Evolutionary conservation across 2,329 filamentous ascomycete genomes (phyloP).

Genomic region (Penicillium sp.): DNA sequence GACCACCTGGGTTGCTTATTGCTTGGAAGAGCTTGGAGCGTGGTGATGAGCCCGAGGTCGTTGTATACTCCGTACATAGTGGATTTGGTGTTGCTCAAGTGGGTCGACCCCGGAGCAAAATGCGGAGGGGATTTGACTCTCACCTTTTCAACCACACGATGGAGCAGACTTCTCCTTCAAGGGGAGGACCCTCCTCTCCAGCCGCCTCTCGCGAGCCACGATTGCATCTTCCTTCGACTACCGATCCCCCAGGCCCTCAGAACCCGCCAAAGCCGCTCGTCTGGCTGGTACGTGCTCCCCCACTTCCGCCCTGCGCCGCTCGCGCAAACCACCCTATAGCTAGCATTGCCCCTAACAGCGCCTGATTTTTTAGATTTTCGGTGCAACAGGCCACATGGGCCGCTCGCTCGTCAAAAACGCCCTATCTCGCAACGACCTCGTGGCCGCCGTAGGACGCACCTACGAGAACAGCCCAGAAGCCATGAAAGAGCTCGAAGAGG

Average conservation of each 20-base stretch:
- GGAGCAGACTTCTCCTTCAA: conserved; percentile 31
- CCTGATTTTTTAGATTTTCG: conserved; percentile 66
- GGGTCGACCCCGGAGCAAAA: conserved; percentile 19
- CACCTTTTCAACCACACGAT: conserved; percentile 14
- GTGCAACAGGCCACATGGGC: conserved; percentile 95
- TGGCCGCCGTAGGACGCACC: conserved; percentile 80
- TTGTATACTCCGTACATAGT: not conserved
- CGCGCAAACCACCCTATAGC: not conserved
- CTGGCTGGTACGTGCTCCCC: conserved; percentile 70
- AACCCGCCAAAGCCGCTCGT: conserved; percentile 72
- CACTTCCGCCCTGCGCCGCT: not conserved
- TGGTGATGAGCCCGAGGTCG: not conserved
- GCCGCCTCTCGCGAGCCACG: conserved; percentile 38
- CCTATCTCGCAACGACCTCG: conserved; percentile 75
- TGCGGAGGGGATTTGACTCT: conserved; percentile 25
- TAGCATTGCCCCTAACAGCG: conserved; percentile 3
- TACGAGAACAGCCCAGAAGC: conserved; percentile 71
- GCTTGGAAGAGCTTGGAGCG: no score
- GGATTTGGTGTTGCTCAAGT: not conserved
- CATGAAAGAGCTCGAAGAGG: conserved; percentile 69
- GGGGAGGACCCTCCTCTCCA: conserved; percentile 24
- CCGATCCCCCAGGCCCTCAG: conserved; percentile 73
- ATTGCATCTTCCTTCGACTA: conserved; percentile 73
- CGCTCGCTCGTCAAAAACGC: conserved; percentile 82
- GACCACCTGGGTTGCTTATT: no score